Percentiles rank a stretch among this genome's conserved stretches.
Evolutionary conservation across 23 red algal species (phyloP).

Genomic region (Agarophyton chilense): DNA sequence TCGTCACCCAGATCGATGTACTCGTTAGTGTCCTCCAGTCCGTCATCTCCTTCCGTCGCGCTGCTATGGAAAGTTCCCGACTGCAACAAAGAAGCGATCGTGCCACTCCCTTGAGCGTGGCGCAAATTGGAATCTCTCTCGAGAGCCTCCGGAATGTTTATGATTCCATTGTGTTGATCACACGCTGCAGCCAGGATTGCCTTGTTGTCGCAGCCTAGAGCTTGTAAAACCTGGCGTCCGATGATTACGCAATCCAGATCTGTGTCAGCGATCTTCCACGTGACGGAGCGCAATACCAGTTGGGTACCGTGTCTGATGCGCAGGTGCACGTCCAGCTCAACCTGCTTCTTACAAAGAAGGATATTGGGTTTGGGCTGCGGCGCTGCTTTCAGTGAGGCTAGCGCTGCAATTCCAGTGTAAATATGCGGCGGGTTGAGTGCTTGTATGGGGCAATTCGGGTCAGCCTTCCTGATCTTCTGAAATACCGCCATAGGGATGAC

Average conservation of each 20-base stretch:
- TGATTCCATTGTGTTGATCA: constrained; percentile 29
- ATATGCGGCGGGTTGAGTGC: background rate
- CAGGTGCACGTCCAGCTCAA: background rate
- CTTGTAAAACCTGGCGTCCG: background rate
- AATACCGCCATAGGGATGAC: background rate
- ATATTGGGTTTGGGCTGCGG: background rate
- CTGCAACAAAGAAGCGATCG: background rate
- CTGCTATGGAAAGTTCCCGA: background rate
- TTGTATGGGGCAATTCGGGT: background rate
- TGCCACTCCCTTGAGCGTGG: too few relatives aligned
- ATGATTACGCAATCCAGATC: constrained; percentile 12
- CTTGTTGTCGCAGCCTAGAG: constrained; percentile 32
- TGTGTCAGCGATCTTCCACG: background rate
- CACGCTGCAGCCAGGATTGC: constrained; percentile 15
- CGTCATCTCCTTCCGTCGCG: background rate
- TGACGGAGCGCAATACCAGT: background rate
- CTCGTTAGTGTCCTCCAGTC: background rate
- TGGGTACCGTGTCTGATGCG: constrained; percentile 28
- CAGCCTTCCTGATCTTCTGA: background rate
- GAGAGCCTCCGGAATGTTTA: constrained; percentile 6
- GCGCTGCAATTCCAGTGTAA: background rate
- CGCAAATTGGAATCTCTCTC: background rate
- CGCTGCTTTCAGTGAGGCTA: background rate
- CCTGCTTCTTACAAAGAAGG: background rate
- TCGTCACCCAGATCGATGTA: constrained; percentile 29